Conservation (phyloP, 1,139 yeast species). For the Pichia sp. region DNA sequence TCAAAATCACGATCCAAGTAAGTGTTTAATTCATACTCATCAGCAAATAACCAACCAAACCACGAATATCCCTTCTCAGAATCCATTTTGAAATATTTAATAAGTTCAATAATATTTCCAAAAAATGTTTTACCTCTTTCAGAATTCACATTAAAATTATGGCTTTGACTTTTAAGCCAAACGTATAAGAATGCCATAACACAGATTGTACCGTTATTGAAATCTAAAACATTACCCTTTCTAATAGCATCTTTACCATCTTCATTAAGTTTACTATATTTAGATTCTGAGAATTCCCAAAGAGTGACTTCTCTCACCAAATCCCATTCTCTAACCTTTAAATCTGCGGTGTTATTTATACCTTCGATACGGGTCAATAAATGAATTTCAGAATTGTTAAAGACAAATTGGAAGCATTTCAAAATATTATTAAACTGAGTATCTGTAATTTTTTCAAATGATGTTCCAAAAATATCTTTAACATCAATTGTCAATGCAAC, state of each 20-base stretch:
- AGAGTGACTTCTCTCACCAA: slow-evolving; percentile 14
- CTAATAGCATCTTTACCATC: slow-evolving; percentile 2
- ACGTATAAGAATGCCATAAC: slow-evolving; percentile 20
- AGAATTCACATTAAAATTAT: slow-evolving; percentile 5
- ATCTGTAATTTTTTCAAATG: slow-evolving; percentile 16
- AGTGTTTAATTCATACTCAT: slow-evolving; percentile 21
- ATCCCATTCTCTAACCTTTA: slow-evolving; percentile 13
- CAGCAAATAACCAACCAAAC: slow-evolving; percentile 26
- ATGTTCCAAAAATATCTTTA: slow-evolving; percentile 16
- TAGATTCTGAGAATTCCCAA: slow-evolving; percentile 8
- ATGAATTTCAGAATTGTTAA: background rate
- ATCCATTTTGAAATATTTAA: slow-evolving; percentile 21
- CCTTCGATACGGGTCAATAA: slow-evolving; percentile 1
- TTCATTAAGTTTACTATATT: slow-evolving; percentile 14
- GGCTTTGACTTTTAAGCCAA: slow-evolving; percentile 24
- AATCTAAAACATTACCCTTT: slow-evolving; percentile 7
- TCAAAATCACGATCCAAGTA: slow-evolving; percentile 19
- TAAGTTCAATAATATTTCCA: slow-evolving; percentile 17
- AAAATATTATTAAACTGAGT: slow-evolving; percentile 21
- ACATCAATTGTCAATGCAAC: slow-evolving; percentile 14
- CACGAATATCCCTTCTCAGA: slow-evolving; percentile 17
- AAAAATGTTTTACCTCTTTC: slow-evolving; percentile 16
- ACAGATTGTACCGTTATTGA: slow-evolving; percentile 20
- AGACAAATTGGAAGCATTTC: slow-evolving; percentile 19
- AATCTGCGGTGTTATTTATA: slow-evolving; percentile 6